Conservation (phyloP, 2,329 filamentous ascomycete genomes). For the Penicillium hordei region DNA sequence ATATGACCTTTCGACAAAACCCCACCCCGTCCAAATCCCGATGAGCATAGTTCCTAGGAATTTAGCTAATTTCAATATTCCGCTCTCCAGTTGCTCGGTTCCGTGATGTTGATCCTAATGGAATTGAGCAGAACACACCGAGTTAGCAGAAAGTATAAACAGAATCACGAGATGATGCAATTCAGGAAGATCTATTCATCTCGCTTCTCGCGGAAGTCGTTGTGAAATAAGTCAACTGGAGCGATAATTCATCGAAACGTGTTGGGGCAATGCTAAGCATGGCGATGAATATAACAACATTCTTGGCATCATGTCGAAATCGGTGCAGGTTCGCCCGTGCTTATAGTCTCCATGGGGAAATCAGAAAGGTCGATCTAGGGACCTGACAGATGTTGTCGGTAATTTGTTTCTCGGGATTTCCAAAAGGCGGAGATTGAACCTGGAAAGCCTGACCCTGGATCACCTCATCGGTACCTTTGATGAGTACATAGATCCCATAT, state of each 20-base stretch:
- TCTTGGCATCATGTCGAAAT: constrained; percentile 29
- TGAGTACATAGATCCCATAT: constrained; percentile 10
- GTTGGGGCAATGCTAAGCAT: background rate
- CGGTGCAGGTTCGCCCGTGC: constrained; percentile 2
- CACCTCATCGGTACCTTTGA: constrained; percentile 15
- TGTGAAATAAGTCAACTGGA: background rate
- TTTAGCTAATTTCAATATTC: background rate
- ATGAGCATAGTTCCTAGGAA: background rate
- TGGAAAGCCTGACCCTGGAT: constrained; percentile 6
- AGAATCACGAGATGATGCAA: constrained; percentile 10
- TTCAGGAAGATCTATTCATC: background rate
- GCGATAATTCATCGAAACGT: background rate
- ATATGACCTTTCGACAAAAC: background rate
- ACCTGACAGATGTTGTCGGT: constrained; percentile 3
- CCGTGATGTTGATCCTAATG: constrained; percentile 2
- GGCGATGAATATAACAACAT: constrained; percentile 22
- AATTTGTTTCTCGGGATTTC: background rate
- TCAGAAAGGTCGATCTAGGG: constrained; percentile 15
- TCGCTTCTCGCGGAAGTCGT: background rate
- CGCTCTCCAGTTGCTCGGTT: background rate
- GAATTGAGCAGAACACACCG: background rate
- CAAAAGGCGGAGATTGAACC: background rate
- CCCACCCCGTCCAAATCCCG: background rate
- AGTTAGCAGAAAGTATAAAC: constrained; percentile 5
- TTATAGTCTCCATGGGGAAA: constrained; percentile 10